phyloP scores from a whole-genome alignment of 768 basidiomycete genomes.

The Chalciporus piperatus region DNA sequence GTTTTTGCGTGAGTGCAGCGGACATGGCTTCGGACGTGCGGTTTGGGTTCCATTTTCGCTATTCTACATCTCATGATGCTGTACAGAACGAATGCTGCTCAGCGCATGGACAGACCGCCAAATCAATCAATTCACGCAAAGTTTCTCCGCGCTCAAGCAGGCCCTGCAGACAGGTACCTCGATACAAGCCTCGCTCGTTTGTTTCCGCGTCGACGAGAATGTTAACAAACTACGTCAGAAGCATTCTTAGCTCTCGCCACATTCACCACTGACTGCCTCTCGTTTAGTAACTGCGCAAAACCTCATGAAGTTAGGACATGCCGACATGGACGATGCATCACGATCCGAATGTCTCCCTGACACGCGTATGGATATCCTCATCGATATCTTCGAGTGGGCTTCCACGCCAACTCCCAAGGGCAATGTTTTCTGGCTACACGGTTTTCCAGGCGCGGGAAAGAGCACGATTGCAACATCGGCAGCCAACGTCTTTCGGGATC shows the following conservation, averaged over 20 bases:
- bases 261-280: neutral
- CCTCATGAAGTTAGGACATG: slow-evolving; percentile 25
- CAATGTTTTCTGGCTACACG: slow-evolving; percentile 34
- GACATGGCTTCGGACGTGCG: slow-evolving; percentile 34
- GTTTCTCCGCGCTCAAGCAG: slow-evolving; percentile 23
- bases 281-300: slow-evolving; percentile 18
- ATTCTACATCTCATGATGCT: slow-evolving; percentile 4
- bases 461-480: slow-evolving; percentile 36
- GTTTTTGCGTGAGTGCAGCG: slow-evolving; percentile 36
- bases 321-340: slow-evolving; percentile 27
- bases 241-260: neutral
- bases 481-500: slow-evolving; percentile 31
- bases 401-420: slow-evolving; percentile 14
- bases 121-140: slow-evolving; percentile 17
- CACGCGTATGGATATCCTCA: slow-evolving; percentile 30
- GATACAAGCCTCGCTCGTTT: slow-evolving; percentile 25
- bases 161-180: slow-evolving; percentile 26
- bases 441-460: slow-evolving; percentile 37
- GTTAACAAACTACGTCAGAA: slow-evolving; percentile 25
- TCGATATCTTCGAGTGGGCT: slow-evolving; percentile 25
- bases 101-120: slow-evolving; percentile 22
- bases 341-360: slow-evolving; percentile 30
- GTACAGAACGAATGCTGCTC: slow-evolving; percentile 14
- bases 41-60: neutral
- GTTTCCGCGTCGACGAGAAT: slow-evolving; percentile 29